A percentile compares a stretch with the other conserved stretches of the same genome.
These are phyloP conservation scores for Globisporangium solare DNA, from an alignment of 352 stramenopile genomes.

Conservation along the genomic window DNA sequence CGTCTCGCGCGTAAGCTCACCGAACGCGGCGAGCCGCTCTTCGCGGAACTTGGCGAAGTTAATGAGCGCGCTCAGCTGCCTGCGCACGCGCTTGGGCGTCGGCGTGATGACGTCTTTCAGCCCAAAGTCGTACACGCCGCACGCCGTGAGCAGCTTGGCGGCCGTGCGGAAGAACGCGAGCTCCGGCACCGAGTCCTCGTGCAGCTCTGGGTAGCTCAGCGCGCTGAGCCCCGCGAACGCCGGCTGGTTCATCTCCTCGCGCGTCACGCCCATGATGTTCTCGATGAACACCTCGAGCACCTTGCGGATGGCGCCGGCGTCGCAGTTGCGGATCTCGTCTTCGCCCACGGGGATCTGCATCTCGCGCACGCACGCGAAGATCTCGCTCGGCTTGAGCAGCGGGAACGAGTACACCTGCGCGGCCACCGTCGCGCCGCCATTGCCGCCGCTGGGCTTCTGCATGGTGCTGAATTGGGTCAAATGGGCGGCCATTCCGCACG, in stretches of 20 bases:
- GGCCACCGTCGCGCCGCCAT: neutral
- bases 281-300: conserved; percentile 90
- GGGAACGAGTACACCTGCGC: conserved; percentile 84
- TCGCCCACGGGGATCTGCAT: conserved; percentile 89
- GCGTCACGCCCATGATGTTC: conserved; percentile 84
- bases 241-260: conserved; percentile 90
- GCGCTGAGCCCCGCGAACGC: conserved; percentile 77
- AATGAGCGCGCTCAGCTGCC: conserved; percentile 94
- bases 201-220: conserved; percentile 89
- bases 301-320: conserved; percentile 68
- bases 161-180: conserved; percentile 91
- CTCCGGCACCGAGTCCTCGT: conserved; percentile 92
- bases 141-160: conserved; percentile 87
- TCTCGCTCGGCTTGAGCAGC: conserved; percentile 91
- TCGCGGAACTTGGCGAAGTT: conserved; percentile 98
- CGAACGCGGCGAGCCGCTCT: conserved; percentile 87
- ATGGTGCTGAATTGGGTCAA: conserved; percentile 6
- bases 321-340: conserved; percentile 81
- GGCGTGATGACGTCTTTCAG: conserved; percentile 90
- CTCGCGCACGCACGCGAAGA: conserved; percentile 90
- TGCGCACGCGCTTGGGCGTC: conserved; percentile 84
- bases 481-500: neutral
- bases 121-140: conserved; percentile 93
- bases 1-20: conserved; percentile 72
- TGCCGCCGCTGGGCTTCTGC: conserved; percentile 8